These are phyloP conservation scores for Fusarium chlamydosporum DNA, from an alignment of 2,329 filamentous ascomycete genomes.

Conservation along the genomic window DNA sequence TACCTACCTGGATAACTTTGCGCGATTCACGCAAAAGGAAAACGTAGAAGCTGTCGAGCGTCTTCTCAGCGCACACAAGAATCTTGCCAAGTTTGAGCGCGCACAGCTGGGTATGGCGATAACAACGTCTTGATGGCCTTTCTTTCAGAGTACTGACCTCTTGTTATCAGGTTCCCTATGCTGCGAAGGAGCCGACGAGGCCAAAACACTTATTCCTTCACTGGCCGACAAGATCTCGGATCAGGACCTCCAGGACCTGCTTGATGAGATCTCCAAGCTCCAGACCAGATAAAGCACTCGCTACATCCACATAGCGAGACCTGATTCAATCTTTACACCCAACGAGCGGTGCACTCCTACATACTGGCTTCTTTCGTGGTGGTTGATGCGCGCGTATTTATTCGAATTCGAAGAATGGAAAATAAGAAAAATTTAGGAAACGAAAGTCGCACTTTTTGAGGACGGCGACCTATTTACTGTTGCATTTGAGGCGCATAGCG, in stretches of 20 bases:
- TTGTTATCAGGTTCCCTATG: conserved; percentile 80
- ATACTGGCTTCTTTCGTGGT: conserved; percentile 28
- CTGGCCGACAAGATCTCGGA: conserved; percentile 91
- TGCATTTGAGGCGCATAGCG: conserved; percentile 53
- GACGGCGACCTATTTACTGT: conserved; percentile 26
- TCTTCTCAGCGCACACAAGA: conserved; percentile 81
- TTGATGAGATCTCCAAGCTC: conserved; percentile 92
- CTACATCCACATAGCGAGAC: background rate
- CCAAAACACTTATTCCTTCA: conserved; percentile 94
- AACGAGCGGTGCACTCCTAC: conserved; percentile 18
- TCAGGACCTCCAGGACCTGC: conserved; percentile 86
- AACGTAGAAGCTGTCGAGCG: conserved; percentile 95
- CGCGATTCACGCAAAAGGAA: conserved; percentile 94
- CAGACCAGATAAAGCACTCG: conserved; percentile 57
- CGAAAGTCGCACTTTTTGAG: conserved; percentile 12
- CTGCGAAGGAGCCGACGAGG: conserved; percentile 93
- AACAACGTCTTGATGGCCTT: background rate
- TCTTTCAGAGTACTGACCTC: conserved; percentile 8
- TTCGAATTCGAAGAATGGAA: conserved; percentile 30
- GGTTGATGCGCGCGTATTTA: conserved; percentile 25
- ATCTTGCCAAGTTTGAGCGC: conserved; percentile 92
- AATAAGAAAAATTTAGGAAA: conserved; percentile 18
- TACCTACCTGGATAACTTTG: conserved; percentile 94
- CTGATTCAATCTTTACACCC: background rate
- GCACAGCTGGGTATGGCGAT: conserved; percentile 83